Base-by-base conservation (phyloP, 1,284 basidiomycete species). In the Blastosporella zonata region DNA sequence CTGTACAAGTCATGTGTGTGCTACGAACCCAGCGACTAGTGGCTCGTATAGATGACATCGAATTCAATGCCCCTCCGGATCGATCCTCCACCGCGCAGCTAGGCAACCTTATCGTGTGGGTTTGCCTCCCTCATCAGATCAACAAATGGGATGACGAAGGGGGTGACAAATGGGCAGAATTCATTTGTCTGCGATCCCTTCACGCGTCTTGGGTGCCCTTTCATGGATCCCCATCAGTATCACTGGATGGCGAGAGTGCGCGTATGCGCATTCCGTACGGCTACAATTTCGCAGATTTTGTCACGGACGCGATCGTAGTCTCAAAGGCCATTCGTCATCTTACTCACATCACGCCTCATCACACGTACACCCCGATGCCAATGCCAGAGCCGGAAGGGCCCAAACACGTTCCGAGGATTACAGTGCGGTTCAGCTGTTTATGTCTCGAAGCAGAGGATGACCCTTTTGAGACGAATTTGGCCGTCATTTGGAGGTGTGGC, bases 391-490 rank as follows among this genome's bases (percentile, higher is more conserved):
- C 82, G 0, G 91, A 94, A 64, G 73, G 68, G 1, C 80, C 91
- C 0, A 95, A 93, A 66, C 57, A 63, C 0, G 67, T 93, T 2
- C 93, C 93, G 0, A 72, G 74, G 38, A 61, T 97, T 35, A 69
- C 70, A 2, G 63, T 97, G 45, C 74, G 69, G 27, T 69, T 95
- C 34, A 73, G 79, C 20, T 73, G 72, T 40, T 55, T 92, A 36
- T 79, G 78, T 59, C 64, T 93, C 4, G 94, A 98, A 66, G 87
- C 85, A n/a, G 81, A 84, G 20, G 96, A 99, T 63, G 90, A 96
- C 62, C 81, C 86, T 0, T 81, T 97, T 48, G 96, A 99, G 67
- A 81, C 82, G 20, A 81, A 77, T 53, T 67, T 98, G 27, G 89
- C 84, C 42, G 72, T 90, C 10, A 89, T 93, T 29, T 92, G 84